phyloP scores from a whole-genome alignment of 768 basidiomycete genomes.

The Rhizopogon salebrosus region DNA sequence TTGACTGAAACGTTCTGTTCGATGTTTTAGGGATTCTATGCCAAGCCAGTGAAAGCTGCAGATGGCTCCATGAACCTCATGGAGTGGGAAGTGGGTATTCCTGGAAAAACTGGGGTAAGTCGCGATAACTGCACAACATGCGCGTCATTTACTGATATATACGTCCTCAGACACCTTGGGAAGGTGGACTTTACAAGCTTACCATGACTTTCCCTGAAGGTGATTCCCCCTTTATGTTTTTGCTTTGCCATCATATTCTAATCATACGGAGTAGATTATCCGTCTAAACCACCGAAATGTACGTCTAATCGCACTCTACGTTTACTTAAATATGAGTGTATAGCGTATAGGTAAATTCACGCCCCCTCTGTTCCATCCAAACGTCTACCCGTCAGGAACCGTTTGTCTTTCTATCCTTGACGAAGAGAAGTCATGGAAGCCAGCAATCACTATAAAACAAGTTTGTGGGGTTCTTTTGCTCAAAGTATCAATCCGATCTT shows the following conservation, averaged over 20 bases:
- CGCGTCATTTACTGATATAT: conserved; percentile 9
- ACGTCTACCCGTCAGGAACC: conserved; percentile 98
- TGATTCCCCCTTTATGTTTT: conserved; percentile 20
- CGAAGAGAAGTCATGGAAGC: conserved; percentile 99
- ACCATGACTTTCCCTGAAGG: conserved; percentile 97
- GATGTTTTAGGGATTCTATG: conserved; percentile 83
- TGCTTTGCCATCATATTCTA: conserved; percentile 3
- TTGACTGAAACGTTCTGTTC: not conserved
- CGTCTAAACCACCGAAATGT: conserved; percentile 96
- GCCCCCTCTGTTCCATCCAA: conserved; percentile 94
- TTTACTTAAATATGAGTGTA: conserved; percentile 1
- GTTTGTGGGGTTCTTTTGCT: conserved; percentile 33
- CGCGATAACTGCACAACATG: conserved; percentile 1
- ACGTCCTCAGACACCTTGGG: conserved; percentile 83
- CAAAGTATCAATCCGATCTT: not conserved
- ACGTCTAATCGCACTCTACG: conserved; percentile 20
- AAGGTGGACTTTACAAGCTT: conserved; percentile 92
- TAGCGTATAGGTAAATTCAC: conserved; percentile 81
- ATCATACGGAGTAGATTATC: conserved; percentile 59
- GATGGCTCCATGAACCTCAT: conserved; percentile 96
- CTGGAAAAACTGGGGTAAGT: conserved; percentile 84
- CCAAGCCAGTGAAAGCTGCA: conserved; percentile 81
- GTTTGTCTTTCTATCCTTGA: conserved; percentile 97
- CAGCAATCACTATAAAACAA: conserved; percentile 98
- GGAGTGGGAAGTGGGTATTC: conserved; percentile 99